These are phyloP conservation scores for Pseudogymnoascus sp. DNA, from an alignment of 2,329 filamentous ascomycete species.

Conservation along the genomic window DNA sequence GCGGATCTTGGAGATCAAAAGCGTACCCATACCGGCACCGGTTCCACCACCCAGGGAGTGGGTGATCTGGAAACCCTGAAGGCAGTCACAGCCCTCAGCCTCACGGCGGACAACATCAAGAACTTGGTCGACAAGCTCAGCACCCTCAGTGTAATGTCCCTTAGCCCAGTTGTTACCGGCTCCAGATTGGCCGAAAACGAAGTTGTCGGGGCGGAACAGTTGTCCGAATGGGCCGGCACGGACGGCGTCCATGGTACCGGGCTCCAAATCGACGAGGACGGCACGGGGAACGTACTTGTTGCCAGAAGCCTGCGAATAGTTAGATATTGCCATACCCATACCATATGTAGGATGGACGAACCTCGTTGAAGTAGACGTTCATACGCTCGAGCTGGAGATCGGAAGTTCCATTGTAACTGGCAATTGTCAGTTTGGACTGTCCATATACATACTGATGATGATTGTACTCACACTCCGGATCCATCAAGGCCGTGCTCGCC, in stretches of 20 bases:
- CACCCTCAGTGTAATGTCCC: slow-evolving; percentile 99
- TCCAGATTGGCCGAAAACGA: slow-evolving; percentile 98
- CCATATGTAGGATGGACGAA: slow-evolving; percentile 28
- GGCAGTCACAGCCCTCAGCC: slow-evolving; percentile 97
- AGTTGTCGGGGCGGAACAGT: slow-evolving; percentile 99
- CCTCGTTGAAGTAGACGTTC: slow-evolving; percentile 99
- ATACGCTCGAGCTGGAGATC: slow-evolving; percentile 99
- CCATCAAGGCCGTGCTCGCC: slow-evolving; percentile 95
- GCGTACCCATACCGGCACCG: slow-evolving; percentile 99
- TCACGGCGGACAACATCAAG: slow-evolving; percentile 97
- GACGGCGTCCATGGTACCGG: slow-evolving; percentile 99
- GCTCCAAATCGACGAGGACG: slow-evolving; percentile 98
- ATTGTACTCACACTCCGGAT: slow-evolving; percentile 73
- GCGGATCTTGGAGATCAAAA: slow-evolving; percentile 99
- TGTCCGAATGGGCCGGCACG: slow-evolving; percentile 96
- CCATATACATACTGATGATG: neutral
- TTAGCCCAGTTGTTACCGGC: slow-evolving; percentile 99
- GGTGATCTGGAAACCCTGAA: slow-evolving; percentile 99
- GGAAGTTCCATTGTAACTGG: slow-evolving; percentile 90
- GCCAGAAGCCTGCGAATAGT: slow-evolving; percentile 61
- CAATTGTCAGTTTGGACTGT: slow-evolving; percentile 21
- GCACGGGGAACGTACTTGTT: slow-evolving; percentile 99
- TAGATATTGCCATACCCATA: slow-evolving; percentile 20
- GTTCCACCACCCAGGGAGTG: slow-evolving; percentile 99
- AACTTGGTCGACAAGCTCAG: slow-evolving; percentile 95